These are phyloP conservation scores for Hirsutella rhossiliensis DNA, from an alignment of 2,329 filamentous ascomycete genomes.

Conservation along the genomic window DNA sequence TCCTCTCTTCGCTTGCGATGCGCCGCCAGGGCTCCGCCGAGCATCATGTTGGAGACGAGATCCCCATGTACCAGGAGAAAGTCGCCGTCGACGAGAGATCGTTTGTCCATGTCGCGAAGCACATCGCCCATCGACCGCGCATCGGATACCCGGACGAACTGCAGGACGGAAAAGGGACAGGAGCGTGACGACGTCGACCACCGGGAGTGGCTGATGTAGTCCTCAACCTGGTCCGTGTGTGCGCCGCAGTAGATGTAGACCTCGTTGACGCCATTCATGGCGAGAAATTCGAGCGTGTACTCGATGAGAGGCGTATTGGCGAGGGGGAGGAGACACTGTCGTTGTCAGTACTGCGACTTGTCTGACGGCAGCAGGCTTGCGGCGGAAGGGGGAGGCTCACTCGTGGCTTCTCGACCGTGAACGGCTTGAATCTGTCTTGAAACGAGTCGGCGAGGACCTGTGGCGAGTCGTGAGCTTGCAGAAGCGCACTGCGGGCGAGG, in stretches of 20 bases:
- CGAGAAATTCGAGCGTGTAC: conserved; percentile 93
- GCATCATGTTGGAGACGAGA: conserved; percentile 75
- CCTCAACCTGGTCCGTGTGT: conserved; percentile 77
- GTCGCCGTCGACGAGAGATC: conserved; percentile 75
- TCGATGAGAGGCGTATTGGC: conserved; percentile 93
- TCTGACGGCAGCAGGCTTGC: background rate
- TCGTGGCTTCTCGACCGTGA: conserved; percentile 78
- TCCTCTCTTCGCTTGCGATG: conserved; percentile 71
- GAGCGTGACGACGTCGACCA: conserved; percentile 49
- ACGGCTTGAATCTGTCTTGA: conserved; percentile 81
- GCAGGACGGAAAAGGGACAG: conserved; percentile 63
- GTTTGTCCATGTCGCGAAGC: conserved; percentile 82
- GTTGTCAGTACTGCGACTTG: background rate
- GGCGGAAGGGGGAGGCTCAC: conserved; percentile 28
- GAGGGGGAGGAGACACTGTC: conserved; percentile 78
- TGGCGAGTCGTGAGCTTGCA: conserved; percentile 9
- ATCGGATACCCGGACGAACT: conserved; percentile 73
- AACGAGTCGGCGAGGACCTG: conserved; percentile 90
- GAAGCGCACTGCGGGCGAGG: conserved; percentile 11
- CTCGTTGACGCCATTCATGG: conserved; percentile 88
- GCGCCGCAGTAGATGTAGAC: conserved; percentile 86
- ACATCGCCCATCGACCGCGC: conserved; percentile 86
- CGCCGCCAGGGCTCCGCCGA: conserved; percentile 65
- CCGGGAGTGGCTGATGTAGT: conserved; percentile 67
- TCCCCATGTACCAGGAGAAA: conserved; percentile 91